Evolutionary conservation across 768 basidiomycete genomes (phyloP), one percentile per base, ranked within the genome.

Genomic region (Suillus sp.): DNA sequence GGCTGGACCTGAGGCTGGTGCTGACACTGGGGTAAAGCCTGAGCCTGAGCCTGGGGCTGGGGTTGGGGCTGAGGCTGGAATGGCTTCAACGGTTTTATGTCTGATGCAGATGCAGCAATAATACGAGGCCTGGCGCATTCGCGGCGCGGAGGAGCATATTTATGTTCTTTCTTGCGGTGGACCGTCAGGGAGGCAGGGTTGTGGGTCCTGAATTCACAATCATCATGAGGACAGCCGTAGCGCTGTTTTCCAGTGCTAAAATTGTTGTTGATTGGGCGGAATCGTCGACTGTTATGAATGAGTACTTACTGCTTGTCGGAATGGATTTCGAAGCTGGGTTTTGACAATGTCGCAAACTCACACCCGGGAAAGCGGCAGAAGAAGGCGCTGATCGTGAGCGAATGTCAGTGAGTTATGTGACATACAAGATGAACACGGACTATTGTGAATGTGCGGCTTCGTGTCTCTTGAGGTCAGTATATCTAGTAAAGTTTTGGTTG

Each of bases 161-260:
- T 67, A 20, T 76, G 74, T 14, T 20, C 11, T 20, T 38, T 50
- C 50, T 70, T 68, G 6, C 75, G 66, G 54, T 76, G 71, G 48
- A 60, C 70, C 11, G 71, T 63, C 6, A 76, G 48, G 34, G 68
- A 58, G 0, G 73, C 67, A 22, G 75, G 70, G 50, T 73, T 69
- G 6, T 62, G 25, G 1, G 74, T 75, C 35, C 37, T 64, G 51
- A 61, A 76, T 13, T 59, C 45, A 53, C 74, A 62, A 20, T 7
- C 18, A 16, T 45, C 18, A 16, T 45, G 20, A 45, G 62, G 62
- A 47, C 62, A 62, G 20, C 2, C 2, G 34, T 62, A 72, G 0
- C 22, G 64, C 22, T 58, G 37, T 32, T 68, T 64, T 11, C 74
- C 71, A 3, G 67, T 71, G 59, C 73, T 76, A 45, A 4, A 59